Conservation (phyloP, 495 filamentous ascomycete species). For the Penicillium parvum region DNA sequence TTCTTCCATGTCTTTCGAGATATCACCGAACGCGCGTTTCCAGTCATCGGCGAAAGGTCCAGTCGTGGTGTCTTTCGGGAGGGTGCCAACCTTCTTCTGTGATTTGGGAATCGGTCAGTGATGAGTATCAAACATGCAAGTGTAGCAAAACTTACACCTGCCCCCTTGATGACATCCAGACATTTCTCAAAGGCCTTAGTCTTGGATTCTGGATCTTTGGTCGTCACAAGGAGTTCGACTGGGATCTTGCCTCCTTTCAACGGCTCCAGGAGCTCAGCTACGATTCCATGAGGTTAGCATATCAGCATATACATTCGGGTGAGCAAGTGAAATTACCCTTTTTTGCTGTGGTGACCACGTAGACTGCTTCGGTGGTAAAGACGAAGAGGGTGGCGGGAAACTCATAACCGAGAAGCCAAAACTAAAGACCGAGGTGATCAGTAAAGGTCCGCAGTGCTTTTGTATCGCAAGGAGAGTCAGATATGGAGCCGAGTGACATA, state of each 20-base stretch:
- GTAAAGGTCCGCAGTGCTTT: conserved; percentile 4
- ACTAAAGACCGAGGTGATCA: conserved; percentile 49
- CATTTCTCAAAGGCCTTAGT: conserved; percentile 80
- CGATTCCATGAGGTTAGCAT: conserved; percentile 5
- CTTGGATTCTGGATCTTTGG: conserved; percentile 87
- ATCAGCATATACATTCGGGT: too few relatives aligned
- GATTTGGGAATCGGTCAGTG: neutral
- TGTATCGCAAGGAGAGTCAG: neutral
- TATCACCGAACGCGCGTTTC: conserved; percentile 72
- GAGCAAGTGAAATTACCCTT: conserved; percentile 60
- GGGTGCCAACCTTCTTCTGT: conserved; percentile 82
- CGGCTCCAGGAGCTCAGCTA: conserved; percentile 89
- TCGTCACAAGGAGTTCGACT: conserved; percentile 80
- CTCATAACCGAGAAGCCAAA: conserved; percentile 98
- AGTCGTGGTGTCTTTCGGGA: conserved; percentile 75
- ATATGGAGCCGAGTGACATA: conserved; percentile 44
- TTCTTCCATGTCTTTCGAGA: conserved; percentile 80
- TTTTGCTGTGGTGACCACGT: conserved; percentile 91
- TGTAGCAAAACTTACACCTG: conserved; percentile 61
- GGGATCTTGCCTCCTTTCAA: conserved; percentile 88
- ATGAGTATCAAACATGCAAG: neutral
- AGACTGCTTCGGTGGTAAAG: conserved; percentile 79
- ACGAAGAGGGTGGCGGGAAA: conserved; percentile 94
- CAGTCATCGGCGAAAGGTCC: conserved; percentile 96
- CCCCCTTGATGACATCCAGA: conserved; percentile 74